phyloP scores from a whole-genome alignment of 2,329 filamentous ascomycete genomes.

The Knufia petricola region DNA sequence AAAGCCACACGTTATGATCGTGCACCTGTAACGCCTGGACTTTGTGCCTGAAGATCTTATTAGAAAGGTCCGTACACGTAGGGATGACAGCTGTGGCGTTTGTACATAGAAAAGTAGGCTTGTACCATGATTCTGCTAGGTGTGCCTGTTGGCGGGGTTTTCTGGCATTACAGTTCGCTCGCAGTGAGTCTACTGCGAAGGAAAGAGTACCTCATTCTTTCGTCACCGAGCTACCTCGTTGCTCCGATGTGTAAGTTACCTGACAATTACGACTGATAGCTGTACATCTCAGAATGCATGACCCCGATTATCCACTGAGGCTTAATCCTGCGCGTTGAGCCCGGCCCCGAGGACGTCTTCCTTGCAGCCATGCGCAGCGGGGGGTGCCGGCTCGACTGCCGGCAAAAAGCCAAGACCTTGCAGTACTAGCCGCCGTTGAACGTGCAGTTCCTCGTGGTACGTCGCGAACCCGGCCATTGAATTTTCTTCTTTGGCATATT shows the following conservation, averaged over 20 bases:
- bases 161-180: no score
- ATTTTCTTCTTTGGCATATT: background rate
- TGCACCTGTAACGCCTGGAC: background rate
- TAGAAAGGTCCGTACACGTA: background rate
- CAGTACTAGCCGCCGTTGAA: constrained; percentile 2
- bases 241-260: background rate
- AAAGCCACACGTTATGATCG: background rate
- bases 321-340: no score
- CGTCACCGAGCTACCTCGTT: background rate
- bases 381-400: background rate
- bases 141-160: no score
- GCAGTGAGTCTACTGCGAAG: no score
- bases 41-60: background rate
- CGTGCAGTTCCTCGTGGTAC: background rate
- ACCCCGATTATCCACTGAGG: background rate
- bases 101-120: background rate
- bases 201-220: no score
- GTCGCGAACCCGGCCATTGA: background rate
- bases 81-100: background rate
- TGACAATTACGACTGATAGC: background rate
- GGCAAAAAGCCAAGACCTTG: background rate
- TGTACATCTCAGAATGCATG: background rate
- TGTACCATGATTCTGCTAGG: background rate
- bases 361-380: background rate
- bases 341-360: no score